A percentile compares a stretch with the other conserved stretches of the same genome.
phyloP scores from a whole-genome alignment of 192 early-diverging fungal species.

The Umbelopsis sp. region DNA sequence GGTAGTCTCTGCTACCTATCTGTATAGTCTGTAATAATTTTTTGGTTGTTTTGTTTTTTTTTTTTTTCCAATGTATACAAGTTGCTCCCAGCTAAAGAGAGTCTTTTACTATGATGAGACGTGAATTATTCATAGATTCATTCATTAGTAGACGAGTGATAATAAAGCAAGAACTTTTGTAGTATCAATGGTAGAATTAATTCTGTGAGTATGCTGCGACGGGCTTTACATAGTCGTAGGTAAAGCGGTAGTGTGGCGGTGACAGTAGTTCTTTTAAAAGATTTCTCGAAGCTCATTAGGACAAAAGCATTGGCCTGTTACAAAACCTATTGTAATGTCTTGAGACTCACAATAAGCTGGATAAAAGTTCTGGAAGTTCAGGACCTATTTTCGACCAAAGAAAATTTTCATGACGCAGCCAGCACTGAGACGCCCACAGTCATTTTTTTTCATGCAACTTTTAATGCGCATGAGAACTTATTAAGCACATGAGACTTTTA shows the following conservation, averaged over 20 bases:
- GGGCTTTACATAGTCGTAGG: too few relatives aligned
- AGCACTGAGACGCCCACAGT: not conserved
- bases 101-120: too few relatives aligned
- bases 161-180: too few relatives aligned
- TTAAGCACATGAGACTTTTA: not conserved
- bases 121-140: too few relatives aligned
- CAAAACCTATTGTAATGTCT: not conserved
- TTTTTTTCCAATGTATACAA: too few relatives aligned
- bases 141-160: too few relatives aligned
- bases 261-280: too few relatives aligned
- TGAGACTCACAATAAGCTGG: not conserved
- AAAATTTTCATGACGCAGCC: not conserved
- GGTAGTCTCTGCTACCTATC: conserved; percentile 73
- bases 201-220: too few relatives aligned
- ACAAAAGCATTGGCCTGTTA: not conserved
- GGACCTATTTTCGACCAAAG: not conserved
- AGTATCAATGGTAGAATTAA: too few relatives aligned
- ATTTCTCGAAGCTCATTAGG: too few relatives aligned
- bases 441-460: not conserved
- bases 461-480: not conserved
- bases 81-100: too few relatives aligned
- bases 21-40: conserved; percentile 53
- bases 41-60: not conserved
- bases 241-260: too few relatives aligned
- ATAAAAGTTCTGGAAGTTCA: not conserved